Evolutionary conservation across 2,329 filamentous ascomycete genomes (phyloP), one percentile per base, ranked within the genome.

Genomic region (Trichophyton schoenleinii): DNA sequence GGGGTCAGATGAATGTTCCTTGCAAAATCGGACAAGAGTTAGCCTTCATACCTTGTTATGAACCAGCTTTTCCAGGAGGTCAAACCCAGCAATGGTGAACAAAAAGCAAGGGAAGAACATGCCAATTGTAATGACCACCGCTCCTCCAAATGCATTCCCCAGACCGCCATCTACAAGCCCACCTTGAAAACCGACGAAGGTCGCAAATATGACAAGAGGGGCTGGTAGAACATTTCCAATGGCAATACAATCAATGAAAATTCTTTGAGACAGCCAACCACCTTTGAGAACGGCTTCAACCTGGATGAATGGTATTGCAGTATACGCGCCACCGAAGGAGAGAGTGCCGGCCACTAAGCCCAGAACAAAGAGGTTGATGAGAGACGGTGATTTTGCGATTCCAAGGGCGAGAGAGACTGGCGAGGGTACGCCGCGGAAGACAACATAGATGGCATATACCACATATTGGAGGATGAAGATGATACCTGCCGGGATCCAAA

Each of bases 171-270:
- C 31, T 20, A 18, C 22, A 57, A 13, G 20, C 3, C 22, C 22
- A 38, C 53, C 53, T 15, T 57, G 53, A 20, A 57, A 57, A 13
- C 53, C 53, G 15, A 57, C 53, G 36, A 57, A 57, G 9, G 53
- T 57, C n/a, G 53, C 53, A 57, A 57, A 57, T 4, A 57, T 57
- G 25, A 57, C 53, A 11, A 57, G 38, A 18, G 53, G 53, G 3
- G 53, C 53, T 18, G 53, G 53, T 9, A 57, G 53, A 9, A 57
- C 53, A 15, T 57, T 57, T 31, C 53, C 53, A 36, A 57, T 57
- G 9, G 53, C 53, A 34, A 57, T 57, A 20, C 22, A 31, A 11
- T 57, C 53, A 3, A 57, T 20, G 31, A 57, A 57, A 6, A 57
- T 28, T 20, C 28, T 31, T n/a, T 57, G 53, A 3, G 53, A 9